These are phyloP conservation scores for Lepidium sativum DNA, from an alignment of 345 rosid species.

Conservation along the genomic window DNA sequence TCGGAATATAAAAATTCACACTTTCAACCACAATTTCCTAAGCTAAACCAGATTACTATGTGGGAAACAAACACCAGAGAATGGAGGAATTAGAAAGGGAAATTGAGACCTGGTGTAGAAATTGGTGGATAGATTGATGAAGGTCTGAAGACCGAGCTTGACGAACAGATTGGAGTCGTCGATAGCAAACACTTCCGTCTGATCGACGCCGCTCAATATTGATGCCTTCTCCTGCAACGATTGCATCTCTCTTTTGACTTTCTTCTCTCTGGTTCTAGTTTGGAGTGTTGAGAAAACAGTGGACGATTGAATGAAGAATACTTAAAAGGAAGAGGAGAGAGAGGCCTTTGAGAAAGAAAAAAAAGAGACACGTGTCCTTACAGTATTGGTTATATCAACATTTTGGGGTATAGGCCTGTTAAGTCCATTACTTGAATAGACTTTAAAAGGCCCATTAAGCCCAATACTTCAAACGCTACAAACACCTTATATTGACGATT, in stretches of 20 bases:
- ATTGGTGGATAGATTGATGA: conserved; percentile 79
- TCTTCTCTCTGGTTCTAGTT: neutral
- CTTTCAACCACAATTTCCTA: neutral
- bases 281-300: neutral
- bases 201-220: conserved; percentile 72
- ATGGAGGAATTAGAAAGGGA: neutral
- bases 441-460: conserved; percentile 1
- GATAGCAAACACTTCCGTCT: conserved; percentile 71
- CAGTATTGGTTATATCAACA: neutral
- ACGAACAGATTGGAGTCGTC: conserved; percentile 63
- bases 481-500: neutral
- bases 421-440: conserved; percentile 2
- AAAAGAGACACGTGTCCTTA: no score
- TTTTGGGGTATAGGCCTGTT: neutral
- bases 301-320: conserved; percentile 5
- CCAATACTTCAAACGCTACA: conserved; percentile 9
- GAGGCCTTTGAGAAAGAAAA: no score
- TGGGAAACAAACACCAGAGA: neutral
- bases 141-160: conserved; percentile 73
- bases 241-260: conserved; percentile 34
- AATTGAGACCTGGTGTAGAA: conserved; percentile 65
- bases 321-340: neutral
- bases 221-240: conserved; percentile 79
- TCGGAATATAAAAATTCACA: neutral
- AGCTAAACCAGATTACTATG: neutral